phyloP scores from a whole-genome alignment of 768 basidiomycete genomes.

The Lactarius indigo region DNA sequence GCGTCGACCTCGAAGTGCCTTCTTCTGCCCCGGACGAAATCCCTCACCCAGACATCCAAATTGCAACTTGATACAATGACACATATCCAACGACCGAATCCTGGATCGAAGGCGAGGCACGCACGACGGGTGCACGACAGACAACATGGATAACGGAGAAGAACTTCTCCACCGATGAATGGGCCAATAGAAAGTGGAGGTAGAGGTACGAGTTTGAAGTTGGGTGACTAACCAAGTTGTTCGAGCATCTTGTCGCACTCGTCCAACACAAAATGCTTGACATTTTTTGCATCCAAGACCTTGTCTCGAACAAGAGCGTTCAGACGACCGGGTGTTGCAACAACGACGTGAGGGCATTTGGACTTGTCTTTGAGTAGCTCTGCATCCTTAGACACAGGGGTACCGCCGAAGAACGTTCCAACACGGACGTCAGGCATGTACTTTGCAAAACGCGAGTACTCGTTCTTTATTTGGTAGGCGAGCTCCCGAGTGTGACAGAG shows the following conservation, averaged over 20 bases:
- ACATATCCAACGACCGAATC: slow-evolving; percentile 27
- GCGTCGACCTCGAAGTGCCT: slow-evolving; percentile 24
- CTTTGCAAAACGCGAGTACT: slow-evolving; percentile 98
- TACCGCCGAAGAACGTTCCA: slow-evolving; percentile 97
- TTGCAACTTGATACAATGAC: slow-evolving; percentile 19
- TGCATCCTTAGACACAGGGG: slow-evolving; percentile 88
- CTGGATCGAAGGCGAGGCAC: slow-evolving; percentile 22
- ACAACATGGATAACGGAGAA: slow-evolving; percentile 52
- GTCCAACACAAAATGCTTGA: slow-evolving; percentile 99
- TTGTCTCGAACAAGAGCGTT: slow-evolving; percentile 96
- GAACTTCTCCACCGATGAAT: slow-evolving; percentile 33
- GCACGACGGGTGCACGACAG: slow-evolving; percentile 28
- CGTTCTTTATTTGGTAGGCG: slow-evolving; percentile 99
- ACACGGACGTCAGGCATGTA: slow-evolving; percentile 99
- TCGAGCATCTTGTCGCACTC: slow-evolving; percentile 99
- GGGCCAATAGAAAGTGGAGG: slow-evolving; percentile 29
- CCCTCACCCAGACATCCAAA: slow-evolving; percentile 13
- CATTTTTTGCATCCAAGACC: slow-evolving; percentile 88
- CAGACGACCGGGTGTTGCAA: slow-evolving; percentile 95
- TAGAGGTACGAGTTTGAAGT: slow-evolving; percentile 60
- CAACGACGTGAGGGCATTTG: slow-evolving; percentile 98
- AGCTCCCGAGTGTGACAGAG: slow-evolving; percentile 99
- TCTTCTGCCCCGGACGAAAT: slow-evolving; percentile 14
- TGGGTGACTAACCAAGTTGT: slow-evolving; percentile 99
- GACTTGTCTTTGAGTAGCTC: slow-evolving; percentile 92